These are phyloP conservation scores for Cladophialophora bantiana DNA, from an alignment of 2,329 filamentous ascomycete genomes.

Conservation along the genomic window DNA sequence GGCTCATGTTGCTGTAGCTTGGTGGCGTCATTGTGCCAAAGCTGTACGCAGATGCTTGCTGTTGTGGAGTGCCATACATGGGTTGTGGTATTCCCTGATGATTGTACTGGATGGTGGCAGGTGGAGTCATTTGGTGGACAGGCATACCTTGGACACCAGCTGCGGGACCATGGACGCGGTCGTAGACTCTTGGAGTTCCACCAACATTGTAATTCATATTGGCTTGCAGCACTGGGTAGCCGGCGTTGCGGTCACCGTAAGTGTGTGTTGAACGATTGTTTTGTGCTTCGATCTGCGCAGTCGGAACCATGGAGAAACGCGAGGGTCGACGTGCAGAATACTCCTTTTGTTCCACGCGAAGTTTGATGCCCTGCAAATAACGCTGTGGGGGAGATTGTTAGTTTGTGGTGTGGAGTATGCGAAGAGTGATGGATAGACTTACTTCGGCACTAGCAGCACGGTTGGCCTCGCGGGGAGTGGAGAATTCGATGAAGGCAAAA, in stretches of 20 bases:
- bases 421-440: constrained; percentile 2
- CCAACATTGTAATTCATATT: neutral
- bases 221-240: neutral
- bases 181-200: constrained; percentile 3
- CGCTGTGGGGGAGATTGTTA: constrained; percentile 13
- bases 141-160: neutral
- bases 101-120: constrained; percentile 16
- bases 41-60: constrained; percentile 3
- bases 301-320: constrained; percentile 3
- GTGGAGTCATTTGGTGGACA: constrained; percentile 5
- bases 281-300: neutral
- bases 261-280: neutral
- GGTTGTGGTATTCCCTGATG: constrained; percentile 10
- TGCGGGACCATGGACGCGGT: neutral
- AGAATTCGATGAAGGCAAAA: constrained; percentile 40
- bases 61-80: constrained; percentile 21
- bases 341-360: constrained; percentile 41
- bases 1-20: constrained; percentile 6
- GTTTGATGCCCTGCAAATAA: constrained; percentile 26
- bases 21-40: constrained; percentile 25
- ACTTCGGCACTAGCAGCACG: constrained; percentile 31
- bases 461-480: constrained; percentile 32
- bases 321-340: constrained; percentile 31
- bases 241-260: neutral
- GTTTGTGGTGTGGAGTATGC: neutral